Percentiles rank a stretch among this genome's conserved stretches.
phyloP scores from a whole-genome alignment of 2,329 filamentous ascomycete genomes.

The Escovopsis sp. region DNA sequence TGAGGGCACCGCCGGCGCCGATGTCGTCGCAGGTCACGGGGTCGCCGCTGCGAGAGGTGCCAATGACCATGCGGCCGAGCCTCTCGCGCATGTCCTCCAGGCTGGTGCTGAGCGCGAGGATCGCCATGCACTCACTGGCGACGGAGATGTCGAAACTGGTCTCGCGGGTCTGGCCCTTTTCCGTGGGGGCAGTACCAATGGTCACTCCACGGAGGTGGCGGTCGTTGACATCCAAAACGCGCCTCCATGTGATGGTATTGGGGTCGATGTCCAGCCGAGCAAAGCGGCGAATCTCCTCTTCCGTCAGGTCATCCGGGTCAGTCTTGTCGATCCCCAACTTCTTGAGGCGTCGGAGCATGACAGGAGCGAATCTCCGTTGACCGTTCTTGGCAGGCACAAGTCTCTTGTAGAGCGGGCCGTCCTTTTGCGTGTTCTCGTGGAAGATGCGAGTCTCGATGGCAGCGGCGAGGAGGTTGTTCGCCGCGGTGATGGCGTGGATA shows the following conservation, averaged over 20 bases:
- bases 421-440: conserved; percentile 91
- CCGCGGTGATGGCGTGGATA: conserved; percentile 91
- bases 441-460: conserved; percentile 97
- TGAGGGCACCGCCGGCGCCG: conserved; percentile 79
- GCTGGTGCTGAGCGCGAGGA: conserved; percentile 81
- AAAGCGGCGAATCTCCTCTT: conserved; percentile 76
- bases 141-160: conserved; percentile 98
- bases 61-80: conserved; percentile 89
- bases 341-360: conserved; percentile 87
- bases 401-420: conserved; percentile 71
- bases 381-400: conserved; percentile 84
- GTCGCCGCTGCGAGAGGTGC: conserved; percentile 69
- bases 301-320: conserved; percentile 75
- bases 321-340: conserved; percentile 96
- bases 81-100: conserved; percentile 83
- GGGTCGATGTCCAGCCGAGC: conserved; percentile 94
- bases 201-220: conserved; percentile 82
- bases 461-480: conserved; percentile 91
- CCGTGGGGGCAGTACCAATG: conserved; percentile 73
- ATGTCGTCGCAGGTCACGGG: conserved; percentile 94
- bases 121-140: conserved; percentile 95
- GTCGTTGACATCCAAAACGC: conserved; percentile 94
- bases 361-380: conserved; percentile 67
- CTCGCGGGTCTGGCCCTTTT: conserved; percentile 75
- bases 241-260: conserved; percentile 91